phyloP scores from a whole-genome alignment of 768 basidiomycete genomes.

The Phanerochaete carnosa region DNA sequence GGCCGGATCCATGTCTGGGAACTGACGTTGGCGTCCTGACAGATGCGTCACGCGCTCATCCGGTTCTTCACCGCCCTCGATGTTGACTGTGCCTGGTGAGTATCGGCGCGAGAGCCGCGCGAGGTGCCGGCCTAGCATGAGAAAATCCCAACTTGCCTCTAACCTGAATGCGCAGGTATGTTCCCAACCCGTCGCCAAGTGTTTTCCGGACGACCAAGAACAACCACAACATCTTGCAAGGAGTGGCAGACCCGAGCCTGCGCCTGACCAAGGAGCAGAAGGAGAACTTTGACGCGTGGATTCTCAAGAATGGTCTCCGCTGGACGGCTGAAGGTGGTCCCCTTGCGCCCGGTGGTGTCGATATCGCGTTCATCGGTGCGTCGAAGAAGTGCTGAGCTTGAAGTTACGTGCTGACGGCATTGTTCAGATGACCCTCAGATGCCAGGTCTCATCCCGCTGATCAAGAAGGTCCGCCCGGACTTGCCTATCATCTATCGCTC shows the following conservation, averaged over 20 bases:
- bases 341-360: conserved; percentile 75
- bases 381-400: neutral
- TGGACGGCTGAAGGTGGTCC: conserved; percentile 90
- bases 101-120: conserved; percentile 5
- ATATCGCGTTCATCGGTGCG: conserved; percentile 85
- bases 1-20: conserved; percentile 15
- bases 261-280: conserved; percentile 79
- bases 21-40: conserved; percentile 19
- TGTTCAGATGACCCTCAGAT: conserved; percentile 81
- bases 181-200: conserved; percentile 82
- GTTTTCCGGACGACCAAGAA: conserved; percentile 94
- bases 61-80: conserved; percentile 78
- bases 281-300: conserved; percentile 83
- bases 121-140: conserved; percentile 4
- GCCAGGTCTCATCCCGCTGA: conserved; percentile 91
- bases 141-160: conserved; percentile 6
- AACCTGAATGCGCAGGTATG: conserved; percentile 52
- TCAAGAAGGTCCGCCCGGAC: conserved; percentile 69
- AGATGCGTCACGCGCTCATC: conserved; percentile 95
- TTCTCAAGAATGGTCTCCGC: conserved; percentile 80
- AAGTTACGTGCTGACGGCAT: neutral
- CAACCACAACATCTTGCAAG: conserved; percentile 95
- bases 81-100: conserved; percentile 78
- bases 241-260: conserved; percentile 76
- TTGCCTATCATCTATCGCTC: conserved; percentile 91